Conservation (phyloP, 108 stramenopile species). For the Discostella stelligeroides region DNA sequence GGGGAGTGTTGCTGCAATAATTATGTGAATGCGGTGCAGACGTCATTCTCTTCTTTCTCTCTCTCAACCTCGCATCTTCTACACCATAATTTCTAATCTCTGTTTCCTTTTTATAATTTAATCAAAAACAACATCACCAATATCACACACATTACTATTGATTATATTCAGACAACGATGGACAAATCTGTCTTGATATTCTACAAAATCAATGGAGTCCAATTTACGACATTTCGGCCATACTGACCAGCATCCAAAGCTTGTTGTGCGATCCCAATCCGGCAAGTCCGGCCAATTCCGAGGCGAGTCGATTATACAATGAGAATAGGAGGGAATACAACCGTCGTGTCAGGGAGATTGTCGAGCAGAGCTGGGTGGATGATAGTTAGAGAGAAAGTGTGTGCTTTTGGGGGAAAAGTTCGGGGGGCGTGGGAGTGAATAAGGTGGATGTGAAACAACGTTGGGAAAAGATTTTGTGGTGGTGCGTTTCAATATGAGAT, state of each 20-base stretch:
- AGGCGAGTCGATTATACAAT: conserved; percentile 97
- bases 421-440: not conserved
- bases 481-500: too few species aligned
- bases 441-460: not conserved
- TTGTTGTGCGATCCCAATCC: conserved; percentile 99
- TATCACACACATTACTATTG: too few species aligned
- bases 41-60: too few species aligned
- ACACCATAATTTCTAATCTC: too few species aligned
- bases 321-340: conserved; percentile 99
- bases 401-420: not conserved
- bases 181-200: conserved; percentile 98
- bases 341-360: conserved; percentile 96
- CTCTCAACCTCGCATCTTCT: too few species aligned
- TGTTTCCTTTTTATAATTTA: too few species aligned
- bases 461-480: too few species aligned
- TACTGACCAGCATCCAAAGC: conserved; percentile 98
- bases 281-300: conserved; percentile 94
- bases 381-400: conserved; percentile 29
- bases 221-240: conserved; percentile 99
- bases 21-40: too few species aligned
- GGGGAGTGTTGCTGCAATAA: too few species aligned
- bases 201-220: conserved; percentile 99
- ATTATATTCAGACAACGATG: conserved; percentile 88
- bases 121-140: too few species aligned
- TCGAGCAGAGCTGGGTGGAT: conserved; percentile 97